phyloP scores from a whole-genome alignment of 129 eudicot species.

The Deinandra increscens region DNA sequence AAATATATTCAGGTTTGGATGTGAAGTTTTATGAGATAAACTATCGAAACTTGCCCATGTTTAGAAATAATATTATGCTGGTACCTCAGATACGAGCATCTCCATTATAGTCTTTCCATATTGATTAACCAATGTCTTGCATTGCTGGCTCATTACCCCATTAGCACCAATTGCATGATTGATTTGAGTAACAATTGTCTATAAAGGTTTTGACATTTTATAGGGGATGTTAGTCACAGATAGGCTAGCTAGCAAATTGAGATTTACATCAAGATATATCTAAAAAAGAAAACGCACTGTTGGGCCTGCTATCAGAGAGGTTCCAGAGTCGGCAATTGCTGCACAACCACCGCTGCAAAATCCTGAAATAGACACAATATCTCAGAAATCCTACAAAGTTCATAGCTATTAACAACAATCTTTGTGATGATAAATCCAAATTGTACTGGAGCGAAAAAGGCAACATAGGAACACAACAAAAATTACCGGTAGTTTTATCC shows the following conservation, averaged over 20 bases:
- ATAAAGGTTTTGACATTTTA: constrained; percentile 9
- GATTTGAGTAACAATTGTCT: constrained; percentile 76
- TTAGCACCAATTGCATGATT: constrained; percentile 97
- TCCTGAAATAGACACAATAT: constrained; percentile 48
- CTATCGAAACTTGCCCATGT: neutral
- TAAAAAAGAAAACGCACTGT: constrained; percentile 52
- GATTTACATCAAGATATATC: neutral
- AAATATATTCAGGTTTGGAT: neutral
- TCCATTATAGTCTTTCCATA: constrained; percentile 82
- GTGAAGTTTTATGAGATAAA: neutral
- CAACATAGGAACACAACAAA: constrained; percentile 1
- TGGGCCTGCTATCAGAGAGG: constrained; percentile 97
- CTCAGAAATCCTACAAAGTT: constrained; percentile 20
- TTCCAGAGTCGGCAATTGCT: constrained; percentile 99
- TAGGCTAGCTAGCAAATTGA: constrained; percentile 10
- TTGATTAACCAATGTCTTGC: constrained; percentile 74
- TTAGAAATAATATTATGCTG: neutral
- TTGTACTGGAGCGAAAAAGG: neutral
- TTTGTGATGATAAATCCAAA: neutral
- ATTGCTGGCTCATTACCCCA: constrained; percentile 93
- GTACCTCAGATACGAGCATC: constrained; percentile 71
- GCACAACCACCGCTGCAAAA: constrained; percentile 81
- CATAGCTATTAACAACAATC: neutral
- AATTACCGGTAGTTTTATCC: constrained; percentile 73
- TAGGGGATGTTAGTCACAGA: constrained; percentile 3